Evolutionary conservation across 2,329 filamentous ascomycete genomes (phyloP).

Genomic region (Calonectria montana): DNA sequence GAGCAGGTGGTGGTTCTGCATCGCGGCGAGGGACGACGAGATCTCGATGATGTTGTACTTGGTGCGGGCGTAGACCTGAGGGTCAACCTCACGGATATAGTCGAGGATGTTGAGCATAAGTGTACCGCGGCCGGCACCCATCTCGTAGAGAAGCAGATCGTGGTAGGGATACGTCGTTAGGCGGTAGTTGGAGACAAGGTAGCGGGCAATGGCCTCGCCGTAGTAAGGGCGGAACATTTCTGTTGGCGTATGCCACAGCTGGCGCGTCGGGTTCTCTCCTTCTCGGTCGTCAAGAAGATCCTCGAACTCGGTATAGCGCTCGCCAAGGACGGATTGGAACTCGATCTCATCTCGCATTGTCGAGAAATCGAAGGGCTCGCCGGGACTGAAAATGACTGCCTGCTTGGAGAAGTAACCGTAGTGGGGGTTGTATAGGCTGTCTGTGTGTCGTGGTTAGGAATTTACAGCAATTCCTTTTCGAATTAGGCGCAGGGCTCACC

Average conservation of each 20-base stretch:
- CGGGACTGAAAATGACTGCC: conserved; percentile 94
- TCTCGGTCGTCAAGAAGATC: conserved; percentile 81
- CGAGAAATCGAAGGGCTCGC: conserved; percentile 90
- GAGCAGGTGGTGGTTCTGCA: conserved; percentile 80
- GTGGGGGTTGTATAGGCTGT: conserved; percentile 92
- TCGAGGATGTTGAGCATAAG: conserved; percentile 98
- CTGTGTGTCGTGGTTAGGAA: conserved; percentile 56
- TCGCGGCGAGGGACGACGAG: conserved; percentile 79
- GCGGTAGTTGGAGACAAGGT: conserved; percentile 96
- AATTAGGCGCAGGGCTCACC: conserved; percentile 60
- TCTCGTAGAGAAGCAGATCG: conserved; percentile 97
- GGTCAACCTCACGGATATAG: conserved; percentile 90
- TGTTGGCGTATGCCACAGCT: conserved; percentile 98
- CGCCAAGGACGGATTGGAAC: conserved; percentile 81
- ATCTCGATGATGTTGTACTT: conserved; percentile 98
- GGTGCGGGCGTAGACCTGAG: conserved; percentile 92
- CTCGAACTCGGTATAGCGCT: conserved; percentile 90
- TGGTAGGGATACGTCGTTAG: conserved; percentile 94
- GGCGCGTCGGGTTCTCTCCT: conserved; percentile 76
- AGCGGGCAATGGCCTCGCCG: conserved; percentile 95
- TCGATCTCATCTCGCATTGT: conserved; percentile 83
- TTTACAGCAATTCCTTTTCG: background rate
- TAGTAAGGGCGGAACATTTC: conserved; percentile 98
- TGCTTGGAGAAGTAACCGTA: conserved; percentile 98
- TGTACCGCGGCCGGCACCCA: conserved; percentile 97